Evolutionary conservation across 441 rosid genomes (phyloP).

Genomic region (Croton setiger): DNA sequence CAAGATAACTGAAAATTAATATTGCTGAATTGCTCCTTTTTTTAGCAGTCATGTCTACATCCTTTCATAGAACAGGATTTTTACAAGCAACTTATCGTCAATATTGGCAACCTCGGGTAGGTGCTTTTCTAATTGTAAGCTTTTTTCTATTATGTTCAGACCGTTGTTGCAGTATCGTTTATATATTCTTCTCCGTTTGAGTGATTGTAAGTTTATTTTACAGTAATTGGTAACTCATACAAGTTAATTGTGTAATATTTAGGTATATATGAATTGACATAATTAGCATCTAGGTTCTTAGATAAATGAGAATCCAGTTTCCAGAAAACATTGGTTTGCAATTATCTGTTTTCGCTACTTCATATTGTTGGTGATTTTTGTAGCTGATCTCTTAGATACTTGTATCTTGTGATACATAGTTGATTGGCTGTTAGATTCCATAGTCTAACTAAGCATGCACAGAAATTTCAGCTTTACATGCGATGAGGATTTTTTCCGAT

Average conservation of each 20-base stretch:
- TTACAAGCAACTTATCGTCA: slow-evolving; percentile 28
- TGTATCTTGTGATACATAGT: neutral
- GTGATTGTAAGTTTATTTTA: neutral
- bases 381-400: neutral
- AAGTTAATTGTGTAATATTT: neutral
- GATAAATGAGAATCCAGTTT: neutral
- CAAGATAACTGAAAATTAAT: neutral
- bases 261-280: neutral
- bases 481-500: neutral
- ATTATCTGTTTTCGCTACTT: neutral
- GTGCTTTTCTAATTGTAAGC: slow-evolving; percentile 20
- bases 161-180: neutral
- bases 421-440: neutral
- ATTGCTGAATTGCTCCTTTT: neutral
- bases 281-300: neutral
- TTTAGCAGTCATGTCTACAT: slow-evolving; percentile 34
- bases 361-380: neutral
- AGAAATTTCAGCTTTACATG: neutral
- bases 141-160: neutral
- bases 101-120: slow-evolving; percentile 42
- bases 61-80: slow-evolving; percentile 22
- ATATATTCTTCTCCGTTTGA: neutral
- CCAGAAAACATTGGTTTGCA: neutral
- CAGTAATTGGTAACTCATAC: neutral
- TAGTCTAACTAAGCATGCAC: neutral